Percentiles rank a stretch among this genome's conserved stretches.
These are phyloP conservation scores for Calonectria honghensis DNA, from an alignment of 2,329 filamentous ascomycete genomes.

Conservation along the genomic window DNA sequence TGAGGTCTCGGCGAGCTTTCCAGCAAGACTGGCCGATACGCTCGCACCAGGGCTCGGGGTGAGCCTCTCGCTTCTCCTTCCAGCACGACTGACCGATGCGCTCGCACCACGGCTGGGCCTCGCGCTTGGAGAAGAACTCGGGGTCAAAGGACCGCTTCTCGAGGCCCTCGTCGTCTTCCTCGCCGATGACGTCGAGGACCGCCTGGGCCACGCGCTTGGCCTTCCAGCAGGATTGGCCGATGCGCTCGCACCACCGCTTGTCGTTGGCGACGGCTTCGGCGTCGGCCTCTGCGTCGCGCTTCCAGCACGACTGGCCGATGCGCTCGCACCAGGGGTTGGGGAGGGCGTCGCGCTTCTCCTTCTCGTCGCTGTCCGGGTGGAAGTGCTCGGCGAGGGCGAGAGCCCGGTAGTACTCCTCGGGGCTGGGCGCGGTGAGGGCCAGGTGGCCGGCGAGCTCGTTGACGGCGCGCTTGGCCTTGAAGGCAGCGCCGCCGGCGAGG, in stretches of 20 bases:
- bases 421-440: conserved; percentile 57
- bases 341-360: conserved; percentile 50
- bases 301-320: conserved; percentile 65
- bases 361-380: conserved; percentile 42
- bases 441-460: conserved; percentile 62
- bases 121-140: conserved; percentile 60
- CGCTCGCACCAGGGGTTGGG: conserved; percentile 59
- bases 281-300: conserved; percentile 60
- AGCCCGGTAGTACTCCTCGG: conserved; percentile 57
- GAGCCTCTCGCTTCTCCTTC: conserved; percentile 56
- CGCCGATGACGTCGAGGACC: conserved; percentile 54
- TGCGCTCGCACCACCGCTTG: conserved; percentile 54
- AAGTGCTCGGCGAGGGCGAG: conserved; percentile 57
- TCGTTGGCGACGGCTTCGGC: conserved; percentile 57
- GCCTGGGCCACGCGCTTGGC: conserved; percentile 57
- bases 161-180: conserved; percentile 43
- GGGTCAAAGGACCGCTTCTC: conserved; percentile 56
- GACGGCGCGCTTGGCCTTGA: conserved; percentile 62
- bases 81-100: conserved; percentile 59
- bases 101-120: conserved; percentile 54
- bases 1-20: conserved; percentile 62
- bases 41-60: conserved; percentile 54
- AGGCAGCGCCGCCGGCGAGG: conserved; percentile 60
- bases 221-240: conserved; percentile 62
- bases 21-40: conserved; percentile 60